Conservation (phyloP, 176 grass and related monocot species). For the Musa troglodytarum region DNA sequence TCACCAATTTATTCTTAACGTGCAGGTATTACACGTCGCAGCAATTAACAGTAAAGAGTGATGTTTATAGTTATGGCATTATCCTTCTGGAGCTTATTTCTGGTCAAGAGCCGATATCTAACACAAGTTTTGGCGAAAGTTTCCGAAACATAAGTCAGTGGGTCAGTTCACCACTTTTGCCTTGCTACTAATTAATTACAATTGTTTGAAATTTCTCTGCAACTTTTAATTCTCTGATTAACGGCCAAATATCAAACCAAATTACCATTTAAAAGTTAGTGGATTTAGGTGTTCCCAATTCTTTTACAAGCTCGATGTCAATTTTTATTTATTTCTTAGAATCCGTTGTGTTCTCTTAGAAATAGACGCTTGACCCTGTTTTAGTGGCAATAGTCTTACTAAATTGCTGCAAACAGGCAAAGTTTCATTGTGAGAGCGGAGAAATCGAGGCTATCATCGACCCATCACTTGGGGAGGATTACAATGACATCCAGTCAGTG, state of each 20-base stretch:
- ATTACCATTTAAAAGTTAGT: no score
- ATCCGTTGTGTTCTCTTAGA: no score
- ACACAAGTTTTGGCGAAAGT: slow-evolving; percentile 71
- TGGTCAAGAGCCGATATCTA: slow-evolving; percentile 87
- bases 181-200: no score
- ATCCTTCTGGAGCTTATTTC: slow-evolving; percentile 93
- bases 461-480: slow-evolving; percentile 35
- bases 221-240: no score
- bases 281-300: no score
- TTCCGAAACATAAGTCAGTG: slow-evolving; percentile 87
- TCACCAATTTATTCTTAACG: not conserved
- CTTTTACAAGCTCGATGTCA: no score
- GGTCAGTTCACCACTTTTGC: slow-evolving; percentile 34
- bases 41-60: slow-evolving; percentile 94
- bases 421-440: slow-evolving; percentile 68
- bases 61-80: slow-evolving; percentile 90
- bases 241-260: no score
- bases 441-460: slow-evolving; percentile 78
- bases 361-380: no score
- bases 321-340: no score
- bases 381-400: no score
- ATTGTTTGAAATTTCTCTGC: no score
- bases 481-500: slow-evolving; percentile 50
- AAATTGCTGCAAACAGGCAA: slow-evolving; percentile 33
- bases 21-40: slow-evolving; percentile 85